A percentile compares a stretch with the other conserved stretches of the same genome.
These are phyloP conservation scores for Cadophora gregata DNA, from an alignment of 2,329 filamentous ascomycete genomes.

Conservation along the genomic window DNA sequence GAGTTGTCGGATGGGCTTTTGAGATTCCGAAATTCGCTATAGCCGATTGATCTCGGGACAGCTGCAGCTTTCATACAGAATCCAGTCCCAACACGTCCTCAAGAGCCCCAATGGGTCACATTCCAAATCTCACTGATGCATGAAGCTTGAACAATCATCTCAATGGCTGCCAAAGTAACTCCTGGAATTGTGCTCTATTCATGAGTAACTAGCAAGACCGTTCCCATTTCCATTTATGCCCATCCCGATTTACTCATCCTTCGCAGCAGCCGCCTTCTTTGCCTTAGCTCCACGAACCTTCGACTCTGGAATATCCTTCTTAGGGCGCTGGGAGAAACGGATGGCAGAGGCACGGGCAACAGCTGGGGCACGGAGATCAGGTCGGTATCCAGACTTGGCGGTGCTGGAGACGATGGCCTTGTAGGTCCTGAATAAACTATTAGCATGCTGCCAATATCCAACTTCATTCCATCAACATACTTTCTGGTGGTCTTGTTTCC, in stretches of 20 bases:
- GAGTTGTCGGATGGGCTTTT: constrained; percentile 23
- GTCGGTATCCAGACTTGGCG: constrained; percentile 85
- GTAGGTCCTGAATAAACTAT: constrained; percentile 71
- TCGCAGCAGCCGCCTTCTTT: constrained; percentile 67
- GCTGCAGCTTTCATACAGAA: constrained; percentile 19
- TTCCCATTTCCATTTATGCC: constrained; percentile 28
- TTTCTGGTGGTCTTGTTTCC: constrained; percentile 79
- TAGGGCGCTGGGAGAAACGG: constrained; percentile 76
- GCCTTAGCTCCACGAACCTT: constrained; percentile 85
- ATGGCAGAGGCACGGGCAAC: constrained; percentile 88
- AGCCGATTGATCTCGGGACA: constrained; percentile 20
- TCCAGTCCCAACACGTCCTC: not conserved
- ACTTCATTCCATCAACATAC: constrained; percentile 55
- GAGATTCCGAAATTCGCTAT: constrained; percentile 21
- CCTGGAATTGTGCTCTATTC: constrained; percentile 37
- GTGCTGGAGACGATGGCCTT: constrained; percentile 82
- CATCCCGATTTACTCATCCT: constrained; percentile 47
- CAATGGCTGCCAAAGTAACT: constrained; percentile 33
- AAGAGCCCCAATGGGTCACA: constrained; percentile 16
- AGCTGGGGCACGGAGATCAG: constrained; percentile 77
- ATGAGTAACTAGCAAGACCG: constrained; percentile 37
- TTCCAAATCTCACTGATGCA: constrained; percentile 28
- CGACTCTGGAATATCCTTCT: constrained; percentile 74
- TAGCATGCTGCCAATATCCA: constrained; percentile 12
- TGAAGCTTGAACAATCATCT: constrained; percentile 24